Percentiles rank a stretch among this genome's conserved stretches.
phyloP scores from a whole-genome alignment of 2,329 filamentous ascomycete species.

The Cercospora sesami region DNA sequence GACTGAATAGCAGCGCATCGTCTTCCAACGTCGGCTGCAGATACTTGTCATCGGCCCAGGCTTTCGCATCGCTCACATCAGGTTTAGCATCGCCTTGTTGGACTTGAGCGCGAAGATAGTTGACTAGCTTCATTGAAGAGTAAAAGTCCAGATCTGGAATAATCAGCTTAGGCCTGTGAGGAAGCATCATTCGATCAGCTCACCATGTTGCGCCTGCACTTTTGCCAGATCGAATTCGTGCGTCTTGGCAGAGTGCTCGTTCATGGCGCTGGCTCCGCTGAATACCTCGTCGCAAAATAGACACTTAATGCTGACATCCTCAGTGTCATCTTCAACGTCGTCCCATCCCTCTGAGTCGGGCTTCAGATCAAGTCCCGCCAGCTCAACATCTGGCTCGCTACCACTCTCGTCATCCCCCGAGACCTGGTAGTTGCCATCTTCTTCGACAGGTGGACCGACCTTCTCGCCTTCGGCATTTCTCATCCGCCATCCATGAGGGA shows the following conservation, averaged over 20 bases:
- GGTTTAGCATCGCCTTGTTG: slow-evolving; percentile 46
- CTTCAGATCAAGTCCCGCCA: slow-evolving; percentile 32
- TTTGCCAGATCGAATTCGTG: slow-evolving; percentile 46
- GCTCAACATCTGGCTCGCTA: slow-evolving; percentile 23
- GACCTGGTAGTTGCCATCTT: slow-evolving; percentile 24
- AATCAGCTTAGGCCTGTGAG: neutral
- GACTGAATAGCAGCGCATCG: slow-evolving; percentile 80
- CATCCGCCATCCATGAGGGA: slow-evolving; percentile 33
- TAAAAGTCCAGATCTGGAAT: slow-evolving; percentile 47
- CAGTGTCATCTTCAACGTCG: slow-evolving; percentile 46
- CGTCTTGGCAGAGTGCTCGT: slow-evolving; percentile 41
- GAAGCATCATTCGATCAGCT: slow-evolving; percentile 16
- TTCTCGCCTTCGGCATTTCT: slow-evolving; percentile 28
- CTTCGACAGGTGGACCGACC: slow-evolving; percentile 29
- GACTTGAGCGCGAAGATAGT: slow-evolving; percentile 50
- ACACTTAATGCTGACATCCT: slow-evolving; percentile 42
- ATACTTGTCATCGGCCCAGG: slow-evolving; percentile 75
- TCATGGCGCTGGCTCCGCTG: slow-evolving; percentile 37
- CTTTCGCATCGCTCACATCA: slow-evolving; percentile 58
- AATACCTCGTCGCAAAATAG: slow-evolving; percentile 44
- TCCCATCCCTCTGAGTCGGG: slow-evolving; percentile 48
- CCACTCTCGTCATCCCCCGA: slow-evolving; percentile 26
- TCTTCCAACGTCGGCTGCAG: slow-evolving; percentile 84
- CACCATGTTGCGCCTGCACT: slow-evolving; percentile 41
- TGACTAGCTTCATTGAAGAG: slow-evolving; percentile 49